A percentile compares a stretch with the other conserved stretches of the same genome.
These are phyloP conservation scores for Chlorella sp. DNA, from an alignment of 139 green algal genomes.

Conservation along the genomic window DNA sequence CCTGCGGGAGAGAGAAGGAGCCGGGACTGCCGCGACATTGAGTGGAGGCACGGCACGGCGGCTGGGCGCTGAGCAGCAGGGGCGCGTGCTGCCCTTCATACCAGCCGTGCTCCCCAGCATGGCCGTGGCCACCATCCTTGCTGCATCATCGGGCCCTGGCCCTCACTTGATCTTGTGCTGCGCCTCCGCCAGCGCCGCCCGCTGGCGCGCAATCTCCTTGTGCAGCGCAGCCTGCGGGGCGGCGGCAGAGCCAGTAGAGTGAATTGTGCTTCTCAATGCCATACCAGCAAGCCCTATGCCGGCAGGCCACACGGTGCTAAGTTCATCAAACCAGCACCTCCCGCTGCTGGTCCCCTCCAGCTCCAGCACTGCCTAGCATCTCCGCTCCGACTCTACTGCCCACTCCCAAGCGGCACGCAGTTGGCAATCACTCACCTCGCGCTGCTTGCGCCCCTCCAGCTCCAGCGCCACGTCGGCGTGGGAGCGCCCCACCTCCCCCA, in stretches of 20 bases:
- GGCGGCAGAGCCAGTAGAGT: too few species aligned
- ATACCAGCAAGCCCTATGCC: too few species aligned
- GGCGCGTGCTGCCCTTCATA: not conserved
- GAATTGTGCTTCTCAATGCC: too few species aligned
- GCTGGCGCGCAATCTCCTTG: constrained; percentile 57
- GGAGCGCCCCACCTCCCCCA: not conserved
- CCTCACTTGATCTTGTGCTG: constrained; percentile 45
- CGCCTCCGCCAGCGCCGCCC: constrained; percentile 33
- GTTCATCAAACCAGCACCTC: too few species aligned
- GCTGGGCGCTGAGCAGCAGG: not conserved
- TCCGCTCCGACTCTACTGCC: too few species aligned
- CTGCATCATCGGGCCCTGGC: too few species aligned
- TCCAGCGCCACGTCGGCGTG: not conserved
- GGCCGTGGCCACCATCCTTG: too few species aligned
- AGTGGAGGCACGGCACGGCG: not conserved
- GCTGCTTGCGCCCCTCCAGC: not conserved
- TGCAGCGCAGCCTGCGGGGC: constrained; percentile 54
- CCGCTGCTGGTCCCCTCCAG: too few species aligned
- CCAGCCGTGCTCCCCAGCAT: too few species aligned
- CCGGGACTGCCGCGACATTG: not conserved
- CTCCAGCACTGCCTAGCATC: too few species aligned
- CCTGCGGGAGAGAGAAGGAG: constrained; percentile 12
- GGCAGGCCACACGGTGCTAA: too few species aligned
- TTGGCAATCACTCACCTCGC: constrained; percentile 34
- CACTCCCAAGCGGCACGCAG: too few species aligned